Percentiles rank a stretch among this genome's conserved stretches.
Conservation (phyloP, 108 stramenopile genomes). For the Mediolabrus comicus region DNA sequence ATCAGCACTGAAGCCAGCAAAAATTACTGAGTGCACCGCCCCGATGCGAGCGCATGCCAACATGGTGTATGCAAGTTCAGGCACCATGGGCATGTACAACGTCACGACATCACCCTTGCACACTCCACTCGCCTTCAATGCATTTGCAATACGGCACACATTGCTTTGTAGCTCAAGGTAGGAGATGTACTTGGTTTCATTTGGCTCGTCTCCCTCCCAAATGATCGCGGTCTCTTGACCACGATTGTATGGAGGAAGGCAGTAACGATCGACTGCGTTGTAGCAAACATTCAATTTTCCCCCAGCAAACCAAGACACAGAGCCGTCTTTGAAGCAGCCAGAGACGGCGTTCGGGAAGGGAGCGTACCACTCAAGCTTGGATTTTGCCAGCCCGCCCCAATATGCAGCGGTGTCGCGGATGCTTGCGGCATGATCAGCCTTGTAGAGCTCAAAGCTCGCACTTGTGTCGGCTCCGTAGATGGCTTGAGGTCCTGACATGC, state of each 20-base stretch:
- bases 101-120: slow-evolving; percentile 94
- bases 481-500: slow-evolving; percentile 10
- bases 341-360: slow-evolving; percentile 53
- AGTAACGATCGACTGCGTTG: slow-evolving; percentile 88
- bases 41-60: slow-evolving; percentile 97
- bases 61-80: slow-evolving; percentile 95
- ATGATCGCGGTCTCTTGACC: slow-evolving; percentile 75
- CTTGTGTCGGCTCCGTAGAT: slow-evolving; percentile 32
- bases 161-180: slow-evolving; percentile 67
- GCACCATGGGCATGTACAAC: slow-evolving; percentile 99
- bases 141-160: slow-evolving; percentile 92
- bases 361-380: slow-evolving; percentile 68
- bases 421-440: slow-evolving; percentile 51
- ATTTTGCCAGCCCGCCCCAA: slow-evolving; percentile 67
- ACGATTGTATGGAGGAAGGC: slow-evolving; percentile 39
- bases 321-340: slow-evolving; percentile 60
- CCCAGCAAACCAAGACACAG: slow-evolving; percentile 77
- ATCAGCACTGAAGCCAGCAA: slow-evolving; percentile 84
- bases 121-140: slow-evolving; percentile 76
- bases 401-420: slow-evolving; percentile 56
- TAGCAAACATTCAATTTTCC: slow-evolving; percentile 84
- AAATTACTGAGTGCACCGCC: slow-evolving; percentile 95
- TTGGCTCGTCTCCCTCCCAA: slow-evolving; percentile 89
- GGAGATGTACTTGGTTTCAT: slow-evolving; percentile 43
- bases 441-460: slow-evolving; percentile 49